phyloP scores from a whole-genome alignment of 169 alveolate species.

The Plasmodium knowlesi region DNA sequence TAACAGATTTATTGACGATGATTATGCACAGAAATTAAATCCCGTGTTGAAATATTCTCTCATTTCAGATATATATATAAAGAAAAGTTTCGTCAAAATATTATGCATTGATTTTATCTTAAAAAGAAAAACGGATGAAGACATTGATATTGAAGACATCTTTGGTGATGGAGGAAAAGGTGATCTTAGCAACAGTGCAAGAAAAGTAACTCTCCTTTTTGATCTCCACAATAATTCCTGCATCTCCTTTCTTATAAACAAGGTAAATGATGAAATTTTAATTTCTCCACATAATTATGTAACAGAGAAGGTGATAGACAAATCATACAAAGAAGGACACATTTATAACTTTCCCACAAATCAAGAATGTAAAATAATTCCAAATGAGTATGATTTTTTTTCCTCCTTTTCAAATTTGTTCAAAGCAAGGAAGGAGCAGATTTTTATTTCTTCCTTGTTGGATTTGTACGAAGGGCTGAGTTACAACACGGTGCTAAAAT shows the following conservation, averaged over 20 bases:
- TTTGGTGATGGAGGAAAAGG: neutral
- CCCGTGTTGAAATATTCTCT: conserved; percentile 69
- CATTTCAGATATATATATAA: conserved; percentile 57
- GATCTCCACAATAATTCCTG: conserved; percentile 69
- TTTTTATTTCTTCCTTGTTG: conserved; percentile 33
- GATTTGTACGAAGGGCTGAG: conserved; percentile 71
- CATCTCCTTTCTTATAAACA: conserved; percentile 58
- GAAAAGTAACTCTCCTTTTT: conserved; percentile 71
- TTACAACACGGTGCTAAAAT: conserved; percentile 29
- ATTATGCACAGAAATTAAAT: conserved; percentile 70
- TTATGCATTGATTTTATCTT: conserved; percentile 70
- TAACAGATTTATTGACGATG: conserved; percentile 72
- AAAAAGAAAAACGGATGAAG: conserved; percentile 57
- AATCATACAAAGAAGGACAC: conserved; percentile 72
- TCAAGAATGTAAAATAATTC: conserved; percentile 62
- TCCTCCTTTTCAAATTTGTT: conserved; percentile 45
- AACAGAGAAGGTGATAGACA: conserved; percentile 69
- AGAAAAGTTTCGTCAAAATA: conserved; percentile 55
- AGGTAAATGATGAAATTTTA: conserved; percentile 67
- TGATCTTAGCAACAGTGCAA: neutral
- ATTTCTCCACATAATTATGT: conserved; percentile 67
- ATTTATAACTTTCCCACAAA: conserved; percentile 42
- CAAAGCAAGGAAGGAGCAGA: conserved; percentile 62
- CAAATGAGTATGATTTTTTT: conserved; percentile 70
- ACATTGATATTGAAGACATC: conserved; percentile 61